Conservation (phyloP, 805 yeast species). For the Candida gorgasii region DNA sequence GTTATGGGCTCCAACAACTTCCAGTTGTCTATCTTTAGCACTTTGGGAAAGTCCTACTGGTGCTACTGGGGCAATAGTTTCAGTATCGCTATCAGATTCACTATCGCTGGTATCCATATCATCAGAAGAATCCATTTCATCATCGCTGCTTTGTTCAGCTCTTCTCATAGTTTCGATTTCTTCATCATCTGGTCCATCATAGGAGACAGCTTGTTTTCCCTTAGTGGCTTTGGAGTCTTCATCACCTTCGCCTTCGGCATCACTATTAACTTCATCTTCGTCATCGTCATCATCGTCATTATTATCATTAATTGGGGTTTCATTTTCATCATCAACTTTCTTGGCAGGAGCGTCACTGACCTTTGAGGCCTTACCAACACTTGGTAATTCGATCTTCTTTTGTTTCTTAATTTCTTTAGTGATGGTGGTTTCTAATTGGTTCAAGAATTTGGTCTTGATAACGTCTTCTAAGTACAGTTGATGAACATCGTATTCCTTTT, state of each 20-base stretch:
- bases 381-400: constrained; percentile 59
- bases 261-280: constrained; percentile 53
- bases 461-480: constrained; percentile 75
- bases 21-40: constrained; percentile 85
- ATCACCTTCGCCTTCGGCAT: constrained; percentile 3
- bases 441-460: constrained; percentile 64
- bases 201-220: constrained; percentile 84
- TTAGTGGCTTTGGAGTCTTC: constrained; percentile 48
- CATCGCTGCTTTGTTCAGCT: constrained; percentile 78
- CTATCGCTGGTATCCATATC: constrained; percentile 37
- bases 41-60: constrained; percentile 46
- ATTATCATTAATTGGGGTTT: constrained; percentile 12
- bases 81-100: constrained; percentile 31
- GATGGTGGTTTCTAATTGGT: constrained; percentile 69
- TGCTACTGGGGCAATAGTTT: constrained; percentile 25
- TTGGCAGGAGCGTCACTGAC: constrained; percentile 40
- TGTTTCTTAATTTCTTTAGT: constrained; percentile 82
- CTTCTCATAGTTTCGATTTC: constrained; percentile 86
- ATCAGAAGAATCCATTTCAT: constrained; percentile 48
- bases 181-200: constrained; percentile 94
- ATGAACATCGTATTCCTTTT: constrained; percentile 83
- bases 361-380: constrained; percentile 70
- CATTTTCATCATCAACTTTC: constrained; percentile 16
- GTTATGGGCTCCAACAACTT: constrained; percentile 70
- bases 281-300: constrained; percentile 50